phyloP scores from a whole-genome alignment of 805 yeast species.

The Wickerhamomyces tratensis region DNA sequence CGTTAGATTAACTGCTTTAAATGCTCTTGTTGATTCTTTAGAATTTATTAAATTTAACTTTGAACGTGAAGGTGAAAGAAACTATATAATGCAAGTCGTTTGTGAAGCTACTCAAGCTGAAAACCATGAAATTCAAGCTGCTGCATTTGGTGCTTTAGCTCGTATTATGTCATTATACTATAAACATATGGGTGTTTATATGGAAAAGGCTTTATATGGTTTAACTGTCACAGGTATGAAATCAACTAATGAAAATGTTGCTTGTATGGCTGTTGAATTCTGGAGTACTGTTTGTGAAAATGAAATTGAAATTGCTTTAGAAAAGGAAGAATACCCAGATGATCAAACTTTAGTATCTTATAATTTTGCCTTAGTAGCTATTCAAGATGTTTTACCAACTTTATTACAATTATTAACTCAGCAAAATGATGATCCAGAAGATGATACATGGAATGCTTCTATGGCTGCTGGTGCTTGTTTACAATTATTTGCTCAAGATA shows the following conservation, averaged over 20 bases:
- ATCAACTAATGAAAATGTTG: constrained; percentile 70
- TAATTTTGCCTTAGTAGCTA: constrained; percentile 80
- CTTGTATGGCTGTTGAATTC: constrained; percentile 98
- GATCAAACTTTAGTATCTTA: constrained; percentile 39
- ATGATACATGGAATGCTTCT: constrained; percentile 95
- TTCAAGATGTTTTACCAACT: constrained; percentile 81
- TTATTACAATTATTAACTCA: constrained; percentile 68
- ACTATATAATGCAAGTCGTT: constrained; percentile 96
- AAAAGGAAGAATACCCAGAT: constrained; percentile 51
- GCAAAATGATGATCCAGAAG: constrained; percentile 90
- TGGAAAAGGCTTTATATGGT: constrained; percentile 93
- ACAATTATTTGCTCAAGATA: constrained; percentile 85
- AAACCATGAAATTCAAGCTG: constrained; percentile 75
- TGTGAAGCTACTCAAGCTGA: constrained; percentile 97
- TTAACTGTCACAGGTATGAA: constrained; percentile 90
- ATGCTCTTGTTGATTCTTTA: constrained; percentile 84
- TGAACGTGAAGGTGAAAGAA: constrained; percentile 89
- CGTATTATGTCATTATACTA: constrained; percentile 87
- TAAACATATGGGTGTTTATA: constrained; percentile 82
- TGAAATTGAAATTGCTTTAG: constrained; percentile 73
- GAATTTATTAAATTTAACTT: constrained; percentile 85
- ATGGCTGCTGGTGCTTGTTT: constrained; percentile 99
- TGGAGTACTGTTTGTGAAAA: constrained; percentile 99
- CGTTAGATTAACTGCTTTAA: constrained; percentile 84
- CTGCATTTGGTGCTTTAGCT: constrained; percentile 93